Evolutionary conservation across 2,329 filamentous ascomycete species (phyloP).

Genomic region (Apiospora pterosperma): DNA sequence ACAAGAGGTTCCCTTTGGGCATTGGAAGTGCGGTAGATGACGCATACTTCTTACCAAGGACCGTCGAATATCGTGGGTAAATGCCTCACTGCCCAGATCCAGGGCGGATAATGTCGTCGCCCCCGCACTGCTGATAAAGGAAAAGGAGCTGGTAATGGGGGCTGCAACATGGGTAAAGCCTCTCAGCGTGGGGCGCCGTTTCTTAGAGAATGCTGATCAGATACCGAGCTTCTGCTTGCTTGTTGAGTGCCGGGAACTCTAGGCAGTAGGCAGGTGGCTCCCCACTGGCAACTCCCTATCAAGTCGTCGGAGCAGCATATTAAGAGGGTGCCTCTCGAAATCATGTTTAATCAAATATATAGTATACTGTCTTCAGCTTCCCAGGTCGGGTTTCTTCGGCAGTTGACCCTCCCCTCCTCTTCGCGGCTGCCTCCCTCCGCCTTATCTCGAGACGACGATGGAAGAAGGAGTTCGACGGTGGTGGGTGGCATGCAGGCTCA

Average conservation of each 20-base stretch:
- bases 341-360: neutral
- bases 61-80: neutral
- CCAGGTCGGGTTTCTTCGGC: neutral
- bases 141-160: neutral
- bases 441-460: neutral
- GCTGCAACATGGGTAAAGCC: neutral
- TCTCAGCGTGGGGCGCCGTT: neutral
- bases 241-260: neutral
- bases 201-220: neutral
- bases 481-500: neutral
- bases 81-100: neutral
- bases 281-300: neutral
- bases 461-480: neutral
- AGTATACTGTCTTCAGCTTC: neutral
- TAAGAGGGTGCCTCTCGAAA: neutral
- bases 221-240: neutral
- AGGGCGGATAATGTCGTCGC: neutral
- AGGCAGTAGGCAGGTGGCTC: neutral
- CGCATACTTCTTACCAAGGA: neutral
- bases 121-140: neutral
- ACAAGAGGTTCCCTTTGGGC: neutral
- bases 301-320: neutral
- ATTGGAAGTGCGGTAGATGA: neutral
- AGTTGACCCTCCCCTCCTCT: neutral
- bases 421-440: neutral